Conservation (phyloP, 768 basidiomycete species). For the Kwoniella dejecticola region DNA sequence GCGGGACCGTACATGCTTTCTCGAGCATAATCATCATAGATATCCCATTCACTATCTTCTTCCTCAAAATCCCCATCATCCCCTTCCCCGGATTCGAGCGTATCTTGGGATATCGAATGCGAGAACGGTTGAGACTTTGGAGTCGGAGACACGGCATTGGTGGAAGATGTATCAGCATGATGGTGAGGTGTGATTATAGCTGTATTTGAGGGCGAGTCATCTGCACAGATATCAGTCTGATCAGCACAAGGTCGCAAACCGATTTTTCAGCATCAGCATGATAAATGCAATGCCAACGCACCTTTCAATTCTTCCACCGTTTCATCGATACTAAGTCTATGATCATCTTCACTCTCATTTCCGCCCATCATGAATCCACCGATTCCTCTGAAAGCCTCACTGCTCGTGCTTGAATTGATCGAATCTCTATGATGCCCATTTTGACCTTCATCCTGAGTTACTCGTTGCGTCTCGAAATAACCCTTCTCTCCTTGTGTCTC, state of each 20-base stretch:
- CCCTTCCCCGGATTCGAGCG: not conserved
- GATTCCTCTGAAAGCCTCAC: constrained; percentile 44
- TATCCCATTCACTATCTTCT: constrained; percentile 45
- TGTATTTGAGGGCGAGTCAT: constrained; percentile 21
- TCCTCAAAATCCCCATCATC: constrained; percentile 10
- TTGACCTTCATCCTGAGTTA: too few relatives aligned
- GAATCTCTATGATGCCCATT: constrained; percentile 23
- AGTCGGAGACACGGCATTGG: not conserved
- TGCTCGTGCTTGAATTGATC: constrained; percentile 30
- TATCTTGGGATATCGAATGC: not conserved
- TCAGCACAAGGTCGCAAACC: not conserved
- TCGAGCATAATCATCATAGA: constrained; percentile 48
- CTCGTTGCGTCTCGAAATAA: constrained; percentile 20
- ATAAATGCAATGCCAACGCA: constrained; percentile 11
- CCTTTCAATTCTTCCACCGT: constrained; percentile 21
- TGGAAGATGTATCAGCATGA: constrained; percentile 7
- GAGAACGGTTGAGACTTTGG: not conserved
- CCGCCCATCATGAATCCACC: constrained; percentile 52
- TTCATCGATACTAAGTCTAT: constrained; percentile 8
- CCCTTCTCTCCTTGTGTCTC: constrained; percentile 6
- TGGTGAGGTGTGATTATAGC: constrained; percentile 25
- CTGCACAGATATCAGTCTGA: not conserved
- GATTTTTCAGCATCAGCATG: not conserved
- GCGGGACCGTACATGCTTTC: constrained; percentile 45
- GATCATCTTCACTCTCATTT: constrained; percentile 8